These are phyloP conservation scores for Bjerkandera adusta DNA, from an alignment of 1,284 basidiomycete species.

Conservation along the genomic window DNA sequence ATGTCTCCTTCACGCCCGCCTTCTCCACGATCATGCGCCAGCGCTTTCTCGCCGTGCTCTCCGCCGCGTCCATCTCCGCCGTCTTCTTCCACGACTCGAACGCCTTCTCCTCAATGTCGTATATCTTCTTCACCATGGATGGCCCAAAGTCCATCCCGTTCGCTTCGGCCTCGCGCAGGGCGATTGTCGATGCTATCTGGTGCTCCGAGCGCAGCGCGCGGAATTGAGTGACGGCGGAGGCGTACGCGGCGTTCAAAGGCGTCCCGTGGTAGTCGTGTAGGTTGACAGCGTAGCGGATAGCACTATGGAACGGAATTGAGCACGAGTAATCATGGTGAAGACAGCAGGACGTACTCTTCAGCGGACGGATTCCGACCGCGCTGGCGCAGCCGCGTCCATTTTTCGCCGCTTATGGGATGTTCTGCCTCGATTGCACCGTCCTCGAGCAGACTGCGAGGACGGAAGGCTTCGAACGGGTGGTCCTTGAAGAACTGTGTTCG, in stretches of 20 bases:
- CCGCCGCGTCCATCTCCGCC: slow-evolving; percentile 55
- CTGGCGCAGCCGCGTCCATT: slow-evolving; percentile 80
- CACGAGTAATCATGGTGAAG: neutral
- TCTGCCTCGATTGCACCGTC: slow-evolving; percentile 51
- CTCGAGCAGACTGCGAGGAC: slow-evolving; percentile 81
- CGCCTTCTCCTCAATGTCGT: slow-evolving; percentile 60
- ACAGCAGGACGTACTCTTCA: slow-evolving; percentile 75
- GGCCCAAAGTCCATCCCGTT: slow-evolving; percentile 73
- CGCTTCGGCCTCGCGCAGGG: slow-evolving; percentile 77
- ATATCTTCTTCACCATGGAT: slow-evolving; percentile 59
- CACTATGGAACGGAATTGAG: slow-evolving; percentile 44
- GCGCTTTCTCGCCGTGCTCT: slow-evolving; percentile 63
- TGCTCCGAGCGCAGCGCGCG: slow-evolving; percentile 83
- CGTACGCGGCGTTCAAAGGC: slow-evolving; percentile 82
- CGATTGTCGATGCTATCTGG: slow-evolving; percentile 75
- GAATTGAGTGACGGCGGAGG: slow-evolving; percentile 80
- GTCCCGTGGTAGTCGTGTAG: slow-evolving; percentile 67
- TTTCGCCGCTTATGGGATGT: slow-evolving; percentile 54
- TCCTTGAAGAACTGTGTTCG: slow-evolving; percentile 93
- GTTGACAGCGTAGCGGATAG: slow-evolving; percentile 78
- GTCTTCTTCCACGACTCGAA: slow-evolving; percentile 58
- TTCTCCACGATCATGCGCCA: slow-evolving; percentile 69
- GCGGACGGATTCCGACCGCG: slow-evolving; percentile 79
- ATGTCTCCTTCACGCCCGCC: slow-evolving; percentile 42
- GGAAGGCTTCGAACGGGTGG: slow-evolving; percentile 94